A percentile compares a stretch with the other conserved stretches of the same genome.
phyloP scores from a whole-genome alignment of 2,329 filamentous ascomycete species.

The Talaromyces piceae region DNA sequence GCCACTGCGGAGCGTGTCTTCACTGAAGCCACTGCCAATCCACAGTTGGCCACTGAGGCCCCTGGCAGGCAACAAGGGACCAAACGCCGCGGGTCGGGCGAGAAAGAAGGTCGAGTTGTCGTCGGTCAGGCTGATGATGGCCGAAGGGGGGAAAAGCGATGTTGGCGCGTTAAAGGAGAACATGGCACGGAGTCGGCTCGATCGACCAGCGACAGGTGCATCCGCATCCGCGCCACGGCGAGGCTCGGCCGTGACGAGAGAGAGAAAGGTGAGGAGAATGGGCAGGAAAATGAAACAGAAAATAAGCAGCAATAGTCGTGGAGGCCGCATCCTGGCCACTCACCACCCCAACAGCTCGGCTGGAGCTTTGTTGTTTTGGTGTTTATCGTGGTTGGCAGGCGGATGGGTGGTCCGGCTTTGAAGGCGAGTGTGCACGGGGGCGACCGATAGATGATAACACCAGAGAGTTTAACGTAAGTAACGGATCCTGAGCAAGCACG shows the following conservation, averaged over 20 bases:
- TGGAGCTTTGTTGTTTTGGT: constrained; percentile 1
- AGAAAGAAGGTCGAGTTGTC: constrained; percentile 98
- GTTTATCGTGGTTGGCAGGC: background rate
- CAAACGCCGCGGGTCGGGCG: constrained; percentile 87
- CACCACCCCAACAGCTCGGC: background rate
- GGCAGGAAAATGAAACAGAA: constrained; percentile 42
- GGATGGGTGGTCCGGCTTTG: background rate
- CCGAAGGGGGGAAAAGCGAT: constrained; percentile 88
- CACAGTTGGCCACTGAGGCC: constrained; percentile 86
- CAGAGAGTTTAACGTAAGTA: too few species aligned
- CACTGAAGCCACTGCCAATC: constrained; percentile 86
- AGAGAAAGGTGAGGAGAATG: constrained; percentile 42
- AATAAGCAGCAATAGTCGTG: constrained; percentile 40
- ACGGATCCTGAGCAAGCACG: constrained; percentile 28
- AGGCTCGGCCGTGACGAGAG: constrained; percentile 35
- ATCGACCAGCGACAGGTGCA: constrained; percentile 28
- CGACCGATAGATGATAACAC: constrained; percentile 8
- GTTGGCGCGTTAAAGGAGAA: constrained; percentile 70
- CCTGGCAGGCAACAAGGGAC: constrained; percentile 63
- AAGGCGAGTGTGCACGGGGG: background rate
- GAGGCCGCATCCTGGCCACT: constrained; percentile 37
- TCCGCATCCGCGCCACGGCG: constrained; percentile 30
- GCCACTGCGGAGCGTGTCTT: constrained; percentile 61
- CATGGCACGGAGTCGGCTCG: constrained; percentile 48
- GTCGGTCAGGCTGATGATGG: constrained; percentile 90